These are phyloP conservation scores for Syzygium aromaticum DNA, from an alignment of 345 rosid genomes.

Conservation along the genomic window DNA sequence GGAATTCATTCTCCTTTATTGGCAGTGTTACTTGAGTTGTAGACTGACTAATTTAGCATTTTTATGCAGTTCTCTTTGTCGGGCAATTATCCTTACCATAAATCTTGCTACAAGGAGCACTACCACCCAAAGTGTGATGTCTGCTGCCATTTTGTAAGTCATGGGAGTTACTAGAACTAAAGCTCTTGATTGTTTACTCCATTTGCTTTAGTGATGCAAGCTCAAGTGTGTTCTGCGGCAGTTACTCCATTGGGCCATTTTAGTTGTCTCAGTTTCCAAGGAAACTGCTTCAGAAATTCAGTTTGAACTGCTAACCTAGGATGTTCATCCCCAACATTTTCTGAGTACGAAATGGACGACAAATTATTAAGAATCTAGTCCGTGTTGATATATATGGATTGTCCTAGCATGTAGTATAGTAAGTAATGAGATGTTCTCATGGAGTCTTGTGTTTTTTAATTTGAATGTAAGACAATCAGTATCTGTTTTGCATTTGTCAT, in stretches of 20 bases:
- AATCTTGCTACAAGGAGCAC: slow-evolving; percentile 70
- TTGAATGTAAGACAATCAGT: not conserved
- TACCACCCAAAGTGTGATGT: slow-evolving; percentile 93
- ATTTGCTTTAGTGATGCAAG: not conserved
- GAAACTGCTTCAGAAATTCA: not conserved
- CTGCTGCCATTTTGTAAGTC: slow-evolving; percentile 76
- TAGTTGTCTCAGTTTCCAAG: not conserved
- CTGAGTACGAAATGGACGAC: not conserved
- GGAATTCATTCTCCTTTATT: not conserved
- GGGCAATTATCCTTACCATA: slow-evolving; percentile 71
- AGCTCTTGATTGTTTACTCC: not conserved
- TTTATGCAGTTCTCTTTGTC: slow-evolving; percentile 62
- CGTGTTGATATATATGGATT: not conserved
- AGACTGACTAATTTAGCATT: slow-evolving; percentile 9
- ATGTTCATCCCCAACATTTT: not conserved
- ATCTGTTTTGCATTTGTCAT: not conserved
- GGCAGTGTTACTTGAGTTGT: not conserved
- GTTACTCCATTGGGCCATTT: not conserved
- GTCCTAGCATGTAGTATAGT: not conserved
- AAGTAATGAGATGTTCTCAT: not conserved
- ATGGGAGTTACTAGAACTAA: not conserved
- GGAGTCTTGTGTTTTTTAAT: not conserved
- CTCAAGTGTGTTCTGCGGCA: not conserved
- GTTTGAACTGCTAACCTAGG: not conserved
- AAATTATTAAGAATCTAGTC: not conserved